Base-by-base conservation (phyloP, 2,329 filamentous ascomycete genomes). In the Fusarium heterosporum region DNA sequence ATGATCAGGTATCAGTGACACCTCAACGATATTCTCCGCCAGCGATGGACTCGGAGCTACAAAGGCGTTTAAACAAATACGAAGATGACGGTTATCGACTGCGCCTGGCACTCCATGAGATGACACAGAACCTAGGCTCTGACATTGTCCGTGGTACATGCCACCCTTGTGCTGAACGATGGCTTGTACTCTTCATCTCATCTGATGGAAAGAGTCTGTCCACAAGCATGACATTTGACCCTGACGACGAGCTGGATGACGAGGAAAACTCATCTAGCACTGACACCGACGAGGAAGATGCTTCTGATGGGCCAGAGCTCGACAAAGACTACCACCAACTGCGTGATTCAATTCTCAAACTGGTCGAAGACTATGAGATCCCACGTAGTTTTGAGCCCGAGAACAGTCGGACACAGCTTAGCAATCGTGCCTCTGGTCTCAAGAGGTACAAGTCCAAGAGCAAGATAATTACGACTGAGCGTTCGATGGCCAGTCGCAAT, bases 341-440 rank as follows among this genome's bases (percentile, higher is more conserved):
- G 6, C 90, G 94, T 58, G 89, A 93, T 61, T 92, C 92, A 0
- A 92, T 96, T 52, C 80, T 93, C 60, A 93, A 91, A 74, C 82
- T 96, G 6, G 90, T 96, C 1, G 87, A 93, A 72, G 92, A 96
- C 66, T 94, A 91, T 63, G 92, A 96, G 72, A 91, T 93, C 41
- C 90, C 91, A 0, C 88, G 90, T 52, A 87, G 85, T 40, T 78
- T 90, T 12, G 86, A 90, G 43, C 83, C 85, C 6, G 85, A 87
- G 48, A 84, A 83, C 29, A 82, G 84, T 40, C 84, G 84, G 14
- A 87, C 88, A 28, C 88, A 86, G 32, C 90, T 93, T 69, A 93
- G 90, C 77, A 93, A 93, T 71, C 85, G 90, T 34, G 89, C 89
- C 7, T 89, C 85, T 4, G 83, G 84, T 2, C 76, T 88, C 22